A percentile compares a stretch with the other conserved stretches of the same genome.
Conservation (phyloP, 1,284 basidiomycete genomes). For the Termitomyces sp. region DNA sequence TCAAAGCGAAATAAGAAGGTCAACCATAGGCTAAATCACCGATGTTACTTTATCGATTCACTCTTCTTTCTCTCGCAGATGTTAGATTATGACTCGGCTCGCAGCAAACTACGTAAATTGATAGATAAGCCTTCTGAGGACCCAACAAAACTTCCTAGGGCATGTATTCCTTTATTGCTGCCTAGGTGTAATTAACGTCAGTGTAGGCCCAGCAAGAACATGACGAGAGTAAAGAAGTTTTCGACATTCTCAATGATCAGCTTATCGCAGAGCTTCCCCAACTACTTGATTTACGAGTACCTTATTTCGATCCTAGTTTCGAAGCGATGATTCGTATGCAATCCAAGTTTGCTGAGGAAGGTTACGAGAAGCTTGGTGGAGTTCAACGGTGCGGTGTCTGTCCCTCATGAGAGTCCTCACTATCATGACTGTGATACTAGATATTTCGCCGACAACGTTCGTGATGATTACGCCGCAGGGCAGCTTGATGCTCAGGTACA, state of each 20-base stretch:
- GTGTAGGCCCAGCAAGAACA: constrained; percentile 86
- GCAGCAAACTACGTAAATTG: constrained; percentile 85
- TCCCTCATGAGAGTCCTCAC: background rate
- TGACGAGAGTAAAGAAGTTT: constrained; percentile 91
- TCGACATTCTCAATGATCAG: constrained; percentile 90
- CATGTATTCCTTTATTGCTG: constrained; percentile 21
- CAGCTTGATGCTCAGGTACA: constrained; percentile 89
- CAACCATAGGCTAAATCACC: constrained; percentile 7
- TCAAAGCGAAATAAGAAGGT: constrained; percentile 97
- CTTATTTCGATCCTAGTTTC: constrained; percentile 97
- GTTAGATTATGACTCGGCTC: constrained; percentile 91
- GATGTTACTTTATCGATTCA: background rate
- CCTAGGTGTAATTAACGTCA: background rate
- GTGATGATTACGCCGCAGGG: constrained; percentile 96
- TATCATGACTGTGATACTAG: constrained; percentile 30
- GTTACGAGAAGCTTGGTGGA: constrained; percentile 95
- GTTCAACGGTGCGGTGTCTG: constrained; percentile 71
- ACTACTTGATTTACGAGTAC: constrained; percentile 90
- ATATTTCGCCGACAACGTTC: constrained; percentile 86
- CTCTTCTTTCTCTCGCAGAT: constrained; percentile 44
- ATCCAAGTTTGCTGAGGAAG: constrained; percentile 94
- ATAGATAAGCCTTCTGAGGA: constrained; percentile 95
- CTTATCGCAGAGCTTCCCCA: constrained; percentile 89
- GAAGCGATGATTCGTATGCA: constrained; percentile 99
- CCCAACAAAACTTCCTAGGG: constrained; percentile 83